Evolutionary conservation across 1,139 yeast genomes (phyloP).

Genomic region (Yueomyces sp.): DNA sequence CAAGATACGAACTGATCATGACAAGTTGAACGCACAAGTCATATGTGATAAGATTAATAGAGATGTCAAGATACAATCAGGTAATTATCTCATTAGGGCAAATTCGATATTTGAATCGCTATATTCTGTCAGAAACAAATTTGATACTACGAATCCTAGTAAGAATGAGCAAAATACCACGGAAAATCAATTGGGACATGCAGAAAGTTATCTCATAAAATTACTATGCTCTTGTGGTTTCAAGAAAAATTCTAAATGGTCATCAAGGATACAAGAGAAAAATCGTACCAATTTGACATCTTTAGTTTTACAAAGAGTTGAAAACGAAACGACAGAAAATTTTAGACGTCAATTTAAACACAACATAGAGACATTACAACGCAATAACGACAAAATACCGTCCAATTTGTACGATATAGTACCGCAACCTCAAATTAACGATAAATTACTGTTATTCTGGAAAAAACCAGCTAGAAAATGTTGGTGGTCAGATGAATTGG

Average conservation of each 20-base stretch:
- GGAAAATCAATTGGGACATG: constrained; percentile 51
- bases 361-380: constrained; percentile 1
- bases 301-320: constrained; percentile 64
- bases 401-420: constrained; percentile 24
- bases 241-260: constrained; percentile 62
- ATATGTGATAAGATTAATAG: constrained; percentile 33
- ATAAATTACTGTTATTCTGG: constrained; percentile 83
- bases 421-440: constrained; percentile 18
- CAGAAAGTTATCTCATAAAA: constrained; percentile 88
- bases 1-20: neutral
- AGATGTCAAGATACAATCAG: constrained; percentile 58
- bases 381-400: constrained; percentile 14
- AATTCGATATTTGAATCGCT: constrained; percentile 65
- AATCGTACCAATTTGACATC: constrained; percentile 78
- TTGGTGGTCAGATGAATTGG: constrained; percentile 80
- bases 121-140: constrained; percentile 9
- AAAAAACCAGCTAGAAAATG: constrained; percentile 95
- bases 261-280: constrained; percentile 75
- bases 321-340: constrained; percentile 25
- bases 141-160: constrained; percentile 1
- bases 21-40: constrained; percentile 4
- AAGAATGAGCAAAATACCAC: constrained; percentile 18
- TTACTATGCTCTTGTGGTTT: constrained; percentile 94
- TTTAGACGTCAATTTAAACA: constrained; percentile 17
- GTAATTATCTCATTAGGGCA: constrained; percentile 44